Evolutionary conservation across 2,329 filamentous ascomycete species (phyloP), one percentile per base, ranked within the genome.

Genomic region (Colletotrichum sidae): DNA sequence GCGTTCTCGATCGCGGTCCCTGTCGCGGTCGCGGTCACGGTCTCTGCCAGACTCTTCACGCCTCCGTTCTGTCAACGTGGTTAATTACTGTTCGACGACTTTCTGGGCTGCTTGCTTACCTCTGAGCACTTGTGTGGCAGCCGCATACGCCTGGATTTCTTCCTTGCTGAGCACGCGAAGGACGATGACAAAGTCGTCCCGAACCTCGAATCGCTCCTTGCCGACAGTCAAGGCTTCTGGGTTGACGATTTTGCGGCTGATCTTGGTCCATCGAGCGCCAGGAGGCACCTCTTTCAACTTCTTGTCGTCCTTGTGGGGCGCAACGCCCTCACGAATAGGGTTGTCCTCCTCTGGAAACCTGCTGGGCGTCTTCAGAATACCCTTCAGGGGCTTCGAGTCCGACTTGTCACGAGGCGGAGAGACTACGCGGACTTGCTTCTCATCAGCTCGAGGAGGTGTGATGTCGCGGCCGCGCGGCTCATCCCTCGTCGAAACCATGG

Each of bases 181-280:
- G 2, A 97, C 94, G 76, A 97, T 97, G 65, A 98, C 94, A 76
- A 94, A 96, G 73, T 97, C 94, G 65, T 94, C 88, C n/a, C 94
- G 88, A 71, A 96, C 92, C 78, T 98, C 95, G 70, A 92, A 98
- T 37, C 95, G 86, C 80, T 97, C 94, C 72, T 96, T 92, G n/a
- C 92, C 92, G 67, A 92, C 86, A 63, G 92, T 91, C 51, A 98
- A 80, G 0, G 94, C 94, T 70, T 95, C 92, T 0, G 94, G 94
- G 71, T 96, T 97, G 72, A 98, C 94, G 60, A 97, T 86, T 70
- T 91, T 89, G 61, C 94, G 89, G 74, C 91, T 92, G 74, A 98
- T 94, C 80, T 96, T 97, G 51, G 94, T 97, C 94, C 94, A 97
- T 59, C 93, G 88, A 39, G 94, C 94, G 62, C 91, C 92, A 0